phyloP scores from a whole-genome alignment of 345 rosid genomes.

The Gossypium herbaceum region DNA sequence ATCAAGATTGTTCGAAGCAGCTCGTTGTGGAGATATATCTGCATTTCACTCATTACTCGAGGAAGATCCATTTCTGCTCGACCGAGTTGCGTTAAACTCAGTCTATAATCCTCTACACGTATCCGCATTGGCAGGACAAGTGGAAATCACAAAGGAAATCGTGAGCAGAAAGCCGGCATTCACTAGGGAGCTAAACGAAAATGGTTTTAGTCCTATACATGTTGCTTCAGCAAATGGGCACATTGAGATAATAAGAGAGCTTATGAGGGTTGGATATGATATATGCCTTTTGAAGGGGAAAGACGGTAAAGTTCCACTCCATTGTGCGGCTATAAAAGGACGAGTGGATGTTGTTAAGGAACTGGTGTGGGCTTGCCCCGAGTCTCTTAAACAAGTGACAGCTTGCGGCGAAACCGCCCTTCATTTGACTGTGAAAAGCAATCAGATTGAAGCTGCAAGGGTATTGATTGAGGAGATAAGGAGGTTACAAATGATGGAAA shows the following conservation, averaged over 20 bases:
- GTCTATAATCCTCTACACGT: conserved; percentile 29
- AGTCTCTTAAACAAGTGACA: conserved; percentile 22
- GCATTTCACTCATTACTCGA: neutral
- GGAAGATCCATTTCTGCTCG: conserved; percentile 12
- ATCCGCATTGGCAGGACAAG: conserved; percentile 30
- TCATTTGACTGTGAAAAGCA: conserved; percentile 33
- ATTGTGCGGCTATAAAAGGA: conserved; percentile 32
- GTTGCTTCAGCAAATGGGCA: conserved; percentile 31
- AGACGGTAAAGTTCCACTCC: conserved; percentile 35
- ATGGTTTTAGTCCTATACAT: conserved; percentile 31
- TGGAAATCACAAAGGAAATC: conserved; percentile 27
- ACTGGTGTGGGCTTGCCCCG: conserved; percentile 27
- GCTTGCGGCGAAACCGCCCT: conserved; percentile 31
- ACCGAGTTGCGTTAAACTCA: neutral
- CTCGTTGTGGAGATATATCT: conserved; percentile 4
- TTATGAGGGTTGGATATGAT: conserved; percentile 25
- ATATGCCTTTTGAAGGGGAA: conserved; percentile 39
- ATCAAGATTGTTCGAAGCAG: conserved; percentile 20
- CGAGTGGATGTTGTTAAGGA: conserved; percentile 26
- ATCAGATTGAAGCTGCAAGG: conserved; percentile 30
- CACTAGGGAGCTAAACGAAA: conserved; percentile 26
- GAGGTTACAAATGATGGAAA: conserved; percentile 20
- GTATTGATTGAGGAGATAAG: conserved; percentile 24
- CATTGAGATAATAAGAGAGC: conserved; percentile 20
- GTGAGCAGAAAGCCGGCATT: conserved; percentile 16